phyloP scores from a whole-genome alignment of 2,329 filamentous ascomycete species.

The Pseudogymnoascus sp. region DNA sequence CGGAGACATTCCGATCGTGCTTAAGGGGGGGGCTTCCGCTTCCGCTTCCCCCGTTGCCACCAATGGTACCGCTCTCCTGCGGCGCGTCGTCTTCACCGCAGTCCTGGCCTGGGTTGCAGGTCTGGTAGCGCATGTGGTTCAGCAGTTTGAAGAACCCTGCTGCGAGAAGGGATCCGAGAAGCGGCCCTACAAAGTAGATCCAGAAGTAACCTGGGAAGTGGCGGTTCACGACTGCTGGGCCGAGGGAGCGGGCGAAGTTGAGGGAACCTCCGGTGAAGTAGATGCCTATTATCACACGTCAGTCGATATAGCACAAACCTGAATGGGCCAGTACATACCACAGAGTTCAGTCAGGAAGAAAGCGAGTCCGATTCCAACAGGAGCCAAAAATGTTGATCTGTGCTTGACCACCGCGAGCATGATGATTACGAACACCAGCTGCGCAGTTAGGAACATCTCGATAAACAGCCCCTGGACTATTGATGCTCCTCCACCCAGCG shows the following conservation, averaged over 20 bases:
- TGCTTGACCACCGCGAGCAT: constrained; percentile 48
- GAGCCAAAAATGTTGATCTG: constrained; percentile 40
- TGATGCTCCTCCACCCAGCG: constrained; percentile 34
- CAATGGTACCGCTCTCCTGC: background rate
- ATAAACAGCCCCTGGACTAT: constrained; percentile 42
- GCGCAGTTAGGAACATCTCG: constrained; percentile 42
- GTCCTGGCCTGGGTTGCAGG: constrained; percentile 44
- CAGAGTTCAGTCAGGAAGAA: constrained; percentile 40
- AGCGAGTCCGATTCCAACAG: constrained; percentile 41
- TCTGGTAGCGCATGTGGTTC: constrained; percentile 45
- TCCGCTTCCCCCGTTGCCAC: background rate
- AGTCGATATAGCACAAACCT: background rate
- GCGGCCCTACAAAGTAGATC: constrained; percentile 47
- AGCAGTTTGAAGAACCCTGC: constrained; percentile 44
- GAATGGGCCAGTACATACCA: constrained; percentile 20
- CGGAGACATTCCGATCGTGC: background rate
- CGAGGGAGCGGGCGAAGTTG: constrained; percentile 41
- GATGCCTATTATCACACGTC: constrained; percentile 29
- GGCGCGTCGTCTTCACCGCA: background rate
- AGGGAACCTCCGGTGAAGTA: constrained; percentile 43
- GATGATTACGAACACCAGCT: constrained; percentile 43
- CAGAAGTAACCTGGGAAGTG: constrained; percentile 39
- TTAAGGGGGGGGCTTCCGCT: background rate
- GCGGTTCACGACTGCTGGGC: constrained; percentile 37
- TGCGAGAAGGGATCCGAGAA: constrained; percentile 43